phyloP scores from a whole-genome alignment of 1,139 yeast genomes.

The Taphrina populina region DNA sequence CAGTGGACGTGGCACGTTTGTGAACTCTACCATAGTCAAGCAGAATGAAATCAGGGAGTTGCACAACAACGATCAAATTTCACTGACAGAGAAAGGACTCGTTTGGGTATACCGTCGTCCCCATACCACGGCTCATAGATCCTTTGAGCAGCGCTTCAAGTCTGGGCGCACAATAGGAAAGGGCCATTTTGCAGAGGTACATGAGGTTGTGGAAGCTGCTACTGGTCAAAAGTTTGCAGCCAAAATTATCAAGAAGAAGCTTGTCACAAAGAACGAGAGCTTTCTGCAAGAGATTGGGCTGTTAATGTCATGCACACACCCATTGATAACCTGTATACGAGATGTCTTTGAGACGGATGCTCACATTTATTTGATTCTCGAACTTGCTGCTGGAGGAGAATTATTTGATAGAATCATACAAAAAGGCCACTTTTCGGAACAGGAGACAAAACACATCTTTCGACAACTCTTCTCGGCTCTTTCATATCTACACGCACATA shows the following conservation, averaged over 20 bases:
- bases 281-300: constrained; percentile 32
- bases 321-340: constrained; percentile 28
- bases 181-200: constrained; percentile 32
- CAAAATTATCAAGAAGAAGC: constrained; percentile 25
- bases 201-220: constrained; percentile 7
- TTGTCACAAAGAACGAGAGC: constrained; percentile 18
- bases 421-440: constrained; percentile 76
- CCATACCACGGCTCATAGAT: constrained; percentile 4
- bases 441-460: constrained; percentile 71
- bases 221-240: constrained; percentile 21
- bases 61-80: constrained; percentile 17
- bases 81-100: constrained; percentile 9
- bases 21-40: constrained; percentile 13
- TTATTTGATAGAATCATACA: constrained; percentile 77
- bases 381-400: constrained; percentile 78
- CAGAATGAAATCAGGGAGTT: constrained; percentile 13
- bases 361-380: constrained; percentile 63
- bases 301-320: constrained; percentile 31
- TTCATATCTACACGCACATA: constrained; percentile 62
- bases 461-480: constrained; percentile 72
- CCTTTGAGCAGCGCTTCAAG: constrained; percentile 25
- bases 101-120: constrained; percentile 9
- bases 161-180: constrained; percentile 15
- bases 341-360: constrained; percentile 28
- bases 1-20: constrained; percentile 26